Conservation (phyloP, 768 basidiomycete genomes). For the Suillus subalutaceus region DNA sequence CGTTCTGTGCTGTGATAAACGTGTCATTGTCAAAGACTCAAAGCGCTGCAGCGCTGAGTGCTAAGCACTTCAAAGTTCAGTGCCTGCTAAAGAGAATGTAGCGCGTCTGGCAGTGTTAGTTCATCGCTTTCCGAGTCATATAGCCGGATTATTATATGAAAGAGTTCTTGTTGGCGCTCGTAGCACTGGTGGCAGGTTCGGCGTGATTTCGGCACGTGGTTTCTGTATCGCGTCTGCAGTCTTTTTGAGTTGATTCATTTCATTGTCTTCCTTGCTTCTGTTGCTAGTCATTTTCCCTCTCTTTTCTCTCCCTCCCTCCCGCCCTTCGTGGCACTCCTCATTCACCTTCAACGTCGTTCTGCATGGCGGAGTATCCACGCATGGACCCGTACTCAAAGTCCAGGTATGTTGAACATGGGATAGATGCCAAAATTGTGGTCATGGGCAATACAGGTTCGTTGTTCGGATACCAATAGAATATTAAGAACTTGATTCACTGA, state of each 20-base stretch:
- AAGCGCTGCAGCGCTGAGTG: neutral
- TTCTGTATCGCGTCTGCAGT: slow-evolving; percentile 33
- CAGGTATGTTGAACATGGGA: slow-evolving; percentile 78
- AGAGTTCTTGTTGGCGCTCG: slow-evolving; percentile 9
- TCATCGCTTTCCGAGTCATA: neutral
- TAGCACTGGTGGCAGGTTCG: neutral
- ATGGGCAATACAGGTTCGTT: slow-evolving; percentile 78
- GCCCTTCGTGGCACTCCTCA: slow-evolving; percentile 50
- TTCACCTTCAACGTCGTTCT: slow-evolving; percentile 25
- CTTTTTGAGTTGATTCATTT: slow-evolving; percentile 29
- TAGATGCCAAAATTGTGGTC: slow-evolving; percentile 95
- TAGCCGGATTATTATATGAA: slow-evolving; percentile 4
- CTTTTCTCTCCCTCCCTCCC: slow-evolving; percentile 24
- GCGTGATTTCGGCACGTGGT: slow-evolving; percentile 32
- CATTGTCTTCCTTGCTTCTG: slow-evolving; percentile 35
- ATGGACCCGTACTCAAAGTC: slow-evolving; percentile 69
- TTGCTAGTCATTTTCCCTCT: slow-evolving; percentile 28
- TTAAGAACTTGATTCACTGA: slow-evolving; percentile 17
- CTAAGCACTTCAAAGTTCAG: too few species aligned
- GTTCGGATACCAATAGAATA: slow-evolving; percentile 11
- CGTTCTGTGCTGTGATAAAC: neutral
- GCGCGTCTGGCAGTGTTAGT: neutral
- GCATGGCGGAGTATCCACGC: slow-evolving; percentile 60
- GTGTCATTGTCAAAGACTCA: neutral
- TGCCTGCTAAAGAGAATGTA: neutral